These are phyloP conservation scores for Plasmopara halstedii DNA, from an alignment of 352 stramenopile species.

Conservation along the genomic window DNA sequence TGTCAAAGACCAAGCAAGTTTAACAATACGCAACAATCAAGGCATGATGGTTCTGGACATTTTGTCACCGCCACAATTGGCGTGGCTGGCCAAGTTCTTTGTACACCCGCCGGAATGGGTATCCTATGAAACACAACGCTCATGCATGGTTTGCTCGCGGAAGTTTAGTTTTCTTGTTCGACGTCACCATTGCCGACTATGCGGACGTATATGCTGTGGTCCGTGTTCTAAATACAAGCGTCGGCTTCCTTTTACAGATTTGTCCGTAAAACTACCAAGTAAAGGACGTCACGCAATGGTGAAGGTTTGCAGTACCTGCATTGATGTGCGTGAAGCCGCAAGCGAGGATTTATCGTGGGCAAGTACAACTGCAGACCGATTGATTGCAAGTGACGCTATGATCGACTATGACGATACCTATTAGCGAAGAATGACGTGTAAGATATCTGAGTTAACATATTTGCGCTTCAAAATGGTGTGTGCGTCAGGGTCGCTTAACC, in stretches of 20 bases:
- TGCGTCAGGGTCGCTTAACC: too few relatives aligned
- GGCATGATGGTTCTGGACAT: conserved; percentile 68
- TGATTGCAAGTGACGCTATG: conserved; percentile 44
- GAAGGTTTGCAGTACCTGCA: conserved; percentile 71
- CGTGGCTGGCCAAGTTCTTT: conserved; percentile 75
- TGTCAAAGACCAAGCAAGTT: conserved; percentile 50
- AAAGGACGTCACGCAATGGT: conserved; percentile 39
- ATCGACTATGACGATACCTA: conserved; percentile 50
- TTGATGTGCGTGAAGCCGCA: conserved; percentile 44
- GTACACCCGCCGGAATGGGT: conserved; percentile 67
- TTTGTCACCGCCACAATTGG: conserved; percentile 57
- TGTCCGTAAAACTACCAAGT: conserved; percentile 28
- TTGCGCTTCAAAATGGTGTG: too few relatives aligned
- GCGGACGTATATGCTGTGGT: conserved; percentile 72
- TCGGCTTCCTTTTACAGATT: conserved; percentile 45
- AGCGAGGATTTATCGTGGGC: conserved; percentile 48
- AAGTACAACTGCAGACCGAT: conserved; percentile 36
- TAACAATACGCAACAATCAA: conserved; percentile 74
- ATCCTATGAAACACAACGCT: conserved; percentile 45
- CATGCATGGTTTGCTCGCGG: conserved; percentile 64
- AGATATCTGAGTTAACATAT: too few relatives aligned
- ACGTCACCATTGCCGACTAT: conserved; percentile 76
- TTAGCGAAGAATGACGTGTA: conserved; percentile 19
- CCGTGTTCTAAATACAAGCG: conserved; percentile 77
- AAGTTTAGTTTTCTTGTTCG: conserved; percentile 67